A percentile compares a stretch with the other conserved stretches of the same genome.
Evolutionary conservation across 2,329 filamentous ascomycete genomes (phyloP).

Genomic region (Fusarium robinianum): DNA sequence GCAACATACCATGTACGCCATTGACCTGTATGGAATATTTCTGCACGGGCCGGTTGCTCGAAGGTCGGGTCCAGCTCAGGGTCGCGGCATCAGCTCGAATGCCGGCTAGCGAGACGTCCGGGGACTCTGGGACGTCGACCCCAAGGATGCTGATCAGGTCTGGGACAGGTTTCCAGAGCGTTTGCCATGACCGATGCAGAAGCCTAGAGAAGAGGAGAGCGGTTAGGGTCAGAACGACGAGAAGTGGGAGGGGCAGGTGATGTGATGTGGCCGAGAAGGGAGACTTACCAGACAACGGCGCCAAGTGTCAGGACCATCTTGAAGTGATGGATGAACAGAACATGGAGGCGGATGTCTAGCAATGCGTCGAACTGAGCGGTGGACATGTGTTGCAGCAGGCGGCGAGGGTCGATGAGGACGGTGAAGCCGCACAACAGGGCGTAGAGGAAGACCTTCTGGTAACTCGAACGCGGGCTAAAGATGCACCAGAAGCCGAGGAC

Average conservation of each 20-base stretch:
- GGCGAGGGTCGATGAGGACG: conserved; percentile 42
- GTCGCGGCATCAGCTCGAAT: conserved; percentile 87
- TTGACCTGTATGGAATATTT: conserved; percentile 95
- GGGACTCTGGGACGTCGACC: conserved; percentile 88
- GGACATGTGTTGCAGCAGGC: conserved; percentile 38
- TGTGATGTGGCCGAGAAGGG: conserved; percentile 3
- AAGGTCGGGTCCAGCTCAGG: conserved; percentile 85
- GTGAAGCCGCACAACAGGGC: conserved; percentile 40
- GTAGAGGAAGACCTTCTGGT: conserved; percentile 41
- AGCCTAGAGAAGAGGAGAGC: conserved; percentile 60
- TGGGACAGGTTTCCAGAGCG: conserved; percentile 87
- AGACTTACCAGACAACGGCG: conserved; percentile 57
- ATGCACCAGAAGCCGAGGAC: conserved; percentile 46
- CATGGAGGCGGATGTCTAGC: conserved; percentile 51
- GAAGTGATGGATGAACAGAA: conserved; percentile 53
- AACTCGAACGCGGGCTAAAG: conserved; percentile 40
- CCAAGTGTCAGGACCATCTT: conserved; percentile 60
- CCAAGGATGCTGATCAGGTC: conserved; percentile 89
- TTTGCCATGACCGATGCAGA: conserved; percentile 82
- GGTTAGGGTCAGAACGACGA: conserved; percentile 16
- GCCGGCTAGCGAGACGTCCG: conserved; percentile 86
- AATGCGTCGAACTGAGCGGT: conserved; percentile 40
- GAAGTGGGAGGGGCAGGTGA: conserved; percentile 4
- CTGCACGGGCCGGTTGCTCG: conserved; percentile 67
- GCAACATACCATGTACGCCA: conserved; percentile 76